Evolutionary conservation across 1,284 basidiomycete genomes (phyloP), one percentile per base, ranked within the genome.

Genomic region (Apiotrichum mycotoxinovorans): DNA sequence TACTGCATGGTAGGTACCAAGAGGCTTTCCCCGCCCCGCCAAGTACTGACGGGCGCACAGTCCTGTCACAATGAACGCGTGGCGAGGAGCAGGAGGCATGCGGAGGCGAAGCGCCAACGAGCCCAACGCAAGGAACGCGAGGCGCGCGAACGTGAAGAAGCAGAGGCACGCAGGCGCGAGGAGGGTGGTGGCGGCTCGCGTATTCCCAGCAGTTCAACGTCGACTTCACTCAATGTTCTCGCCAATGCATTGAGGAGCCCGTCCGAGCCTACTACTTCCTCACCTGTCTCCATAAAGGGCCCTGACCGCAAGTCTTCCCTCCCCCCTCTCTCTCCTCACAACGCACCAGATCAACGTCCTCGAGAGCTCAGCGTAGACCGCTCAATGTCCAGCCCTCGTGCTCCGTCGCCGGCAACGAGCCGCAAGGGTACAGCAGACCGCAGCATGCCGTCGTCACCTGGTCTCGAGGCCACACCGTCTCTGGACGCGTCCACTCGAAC

Each of bases 51-150:
- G 25, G 40, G 8, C 40, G 48, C 48, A 2, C 61, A 79, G 78
- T 69, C 86, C 52, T 98, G 95, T 70, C 96, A 98, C 75, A 96
- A 94, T 77, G 90, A 97, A 61, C 87, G 96, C 55, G 95, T 98
- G 71, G 91, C 91, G 30, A 84, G 90, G 64, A 92, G 91, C 65
- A 80, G 91, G 63, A 85, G 89, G 61, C 91, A 97, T 73, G 88
- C 90, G 2, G 91, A 97, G 78, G 82, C 80, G 27, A 83, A 84
- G 68, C 79, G 80, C 52, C 80, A 78, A 49, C 65, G 75, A 46
- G 73, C 74, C 30, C 70, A 70, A 20, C 60, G 71, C 18, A 73
- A 73, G 55, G 73, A 73, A 35, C 69, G 65, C 43, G 68, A 73
- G 47, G 66, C 44, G 44, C 44, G 44, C n/a, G 59, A 71, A 52